phyloP scores from a whole-genome alignment of 1,139 yeast species.

The Candida dubliniensis region DNA sequence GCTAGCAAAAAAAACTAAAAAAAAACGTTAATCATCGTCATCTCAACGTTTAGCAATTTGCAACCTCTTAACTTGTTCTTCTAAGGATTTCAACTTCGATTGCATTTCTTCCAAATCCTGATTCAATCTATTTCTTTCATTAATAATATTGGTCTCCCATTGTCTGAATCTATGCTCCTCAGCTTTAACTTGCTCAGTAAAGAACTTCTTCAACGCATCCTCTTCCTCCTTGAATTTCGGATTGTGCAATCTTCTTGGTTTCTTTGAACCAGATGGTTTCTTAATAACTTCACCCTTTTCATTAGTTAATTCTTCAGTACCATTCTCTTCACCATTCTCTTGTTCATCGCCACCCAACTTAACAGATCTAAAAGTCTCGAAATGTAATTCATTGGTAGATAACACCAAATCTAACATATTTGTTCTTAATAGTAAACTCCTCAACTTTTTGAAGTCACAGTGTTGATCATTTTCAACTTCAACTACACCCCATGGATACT shows the following conservation, averaged over 20 bases:
- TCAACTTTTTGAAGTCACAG: constrained; percentile 91
- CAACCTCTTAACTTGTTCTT: constrained; percentile 69
- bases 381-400: constrained; percentile 90
- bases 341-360: constrained; percentile 68
- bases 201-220: constrained; percentile 87
- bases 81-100: constrained; percentile 63
- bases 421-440: constrained; percentile 85
- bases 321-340: constrained; percentile 30
- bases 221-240: constrained; percentile 97
- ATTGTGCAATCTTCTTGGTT: constrained; percentile 63
- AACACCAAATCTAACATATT: constrained; percentile 88
- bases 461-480: constrained; percentile 96
- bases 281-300: constrained; percentile 38
- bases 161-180: constrained; percentile 97
- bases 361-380: constrained; percentile 80
- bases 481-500: constrained; percentile 96
- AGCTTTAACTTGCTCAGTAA: constrained; percentile 96
- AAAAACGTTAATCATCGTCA: neutral
- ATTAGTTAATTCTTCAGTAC: constrained; percentile 27
- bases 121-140: constrained; percentile 91
- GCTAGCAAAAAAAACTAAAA: neutral
- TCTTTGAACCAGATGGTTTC: constrained; percentile 33
- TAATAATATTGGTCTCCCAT: constrained; percentile 96
- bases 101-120: constrained; percentile 92
- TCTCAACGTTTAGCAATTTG: constrained; percentile 49